Conservation (phyloP, 1,139 yeast species). For the Candida dubliniensis region DNA sequence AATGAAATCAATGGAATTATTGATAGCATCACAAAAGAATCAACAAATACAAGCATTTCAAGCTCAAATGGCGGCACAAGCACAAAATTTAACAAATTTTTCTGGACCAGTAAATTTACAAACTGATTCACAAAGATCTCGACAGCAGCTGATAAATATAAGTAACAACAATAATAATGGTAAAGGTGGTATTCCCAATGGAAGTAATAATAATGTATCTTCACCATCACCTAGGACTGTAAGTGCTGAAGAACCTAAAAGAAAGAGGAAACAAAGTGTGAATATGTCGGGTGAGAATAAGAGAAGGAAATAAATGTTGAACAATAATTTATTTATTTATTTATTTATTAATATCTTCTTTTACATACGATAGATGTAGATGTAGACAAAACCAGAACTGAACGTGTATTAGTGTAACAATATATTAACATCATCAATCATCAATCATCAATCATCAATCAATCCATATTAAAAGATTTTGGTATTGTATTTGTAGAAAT, state of each 20-base stretch:
- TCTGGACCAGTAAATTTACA: no score
- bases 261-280: conserved; percentile 21
- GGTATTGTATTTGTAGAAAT: no score
- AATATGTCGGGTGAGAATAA: conserved; percentile 14
- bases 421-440: no score
- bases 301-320: conserved; percentile 16
- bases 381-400: no score
- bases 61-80: conserved; percentile 9
- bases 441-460: no score
- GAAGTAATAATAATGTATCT: conserved; percentile 7
- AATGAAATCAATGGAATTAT: conserved; percentile 55
- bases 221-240: conserved; percentile 24
- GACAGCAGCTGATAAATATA: conserved; percentile 8
- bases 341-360: no score
- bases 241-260: conserved; percentile 23
- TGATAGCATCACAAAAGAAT: conserved; percentile 31
- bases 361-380: no score
- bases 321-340: no score
- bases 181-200: conserved; percentile 6
- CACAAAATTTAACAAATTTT: not conserved
- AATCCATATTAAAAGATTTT: no score
- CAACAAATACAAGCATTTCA: conserved; percentile 20
- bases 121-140: not conserved
- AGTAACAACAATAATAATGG: conserved; percentile 7
- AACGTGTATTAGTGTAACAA: no score